phyloP scores from a whole-genome alignment of 805 yeast species.

The Candida hungchunana region DNA sequence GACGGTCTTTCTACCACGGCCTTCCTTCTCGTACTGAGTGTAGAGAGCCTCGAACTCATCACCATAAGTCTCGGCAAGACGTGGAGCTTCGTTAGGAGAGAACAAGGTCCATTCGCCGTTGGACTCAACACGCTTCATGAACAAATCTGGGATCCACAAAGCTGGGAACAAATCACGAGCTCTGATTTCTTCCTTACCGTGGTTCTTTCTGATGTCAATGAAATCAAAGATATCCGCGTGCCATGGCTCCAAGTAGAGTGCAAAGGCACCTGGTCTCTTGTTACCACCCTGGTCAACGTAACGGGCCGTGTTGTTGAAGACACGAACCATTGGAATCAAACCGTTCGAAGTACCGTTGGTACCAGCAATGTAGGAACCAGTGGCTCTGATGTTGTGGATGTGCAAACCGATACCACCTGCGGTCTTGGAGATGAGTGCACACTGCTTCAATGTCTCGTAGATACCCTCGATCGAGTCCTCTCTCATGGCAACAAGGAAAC shows the following conservation, averaged over 20 bases:
- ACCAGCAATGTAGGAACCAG: conserved; percentile 90
- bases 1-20: conserved; percentile 58
- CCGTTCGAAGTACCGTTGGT: conserved; percentile 94
- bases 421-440: conserved; percentile 89
- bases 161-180: conserved; percentile 94
- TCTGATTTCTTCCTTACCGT: conserved; percentile 91
- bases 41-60: conserved; percentile 75
- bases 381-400: conserved; percentile 79
- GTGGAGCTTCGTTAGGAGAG: conserved; percentile 88
- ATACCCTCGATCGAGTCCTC: conserved; percentile 97
- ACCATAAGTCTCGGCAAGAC: conserved; percentile 79
- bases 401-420: conserved; percentile 96
- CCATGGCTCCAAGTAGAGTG: conserved; percentile 95
- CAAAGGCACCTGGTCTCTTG: conserved; percentile 97
- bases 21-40: conserved; percentile 66
- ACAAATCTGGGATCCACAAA: conserved; percentile 91
- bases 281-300: conserved; percentile 99
- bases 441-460: conserved; percentile 78
- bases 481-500: conserved; percentile 85
- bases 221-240: conserved; percentile 89
- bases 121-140: conserved; percentile 83
- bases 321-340: conserved; percentile 90
- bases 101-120: conserved; percentile 84
- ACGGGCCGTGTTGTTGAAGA: conserved; percentile 92
- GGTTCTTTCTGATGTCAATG: conserved; percentile 84